A percentile compares a stretch with the other conserved stretches of the same genome.
phyloP scores from a whole-genome alignment of 352 stramenopile species.

The Globisporangium cystogenes region DNA sequence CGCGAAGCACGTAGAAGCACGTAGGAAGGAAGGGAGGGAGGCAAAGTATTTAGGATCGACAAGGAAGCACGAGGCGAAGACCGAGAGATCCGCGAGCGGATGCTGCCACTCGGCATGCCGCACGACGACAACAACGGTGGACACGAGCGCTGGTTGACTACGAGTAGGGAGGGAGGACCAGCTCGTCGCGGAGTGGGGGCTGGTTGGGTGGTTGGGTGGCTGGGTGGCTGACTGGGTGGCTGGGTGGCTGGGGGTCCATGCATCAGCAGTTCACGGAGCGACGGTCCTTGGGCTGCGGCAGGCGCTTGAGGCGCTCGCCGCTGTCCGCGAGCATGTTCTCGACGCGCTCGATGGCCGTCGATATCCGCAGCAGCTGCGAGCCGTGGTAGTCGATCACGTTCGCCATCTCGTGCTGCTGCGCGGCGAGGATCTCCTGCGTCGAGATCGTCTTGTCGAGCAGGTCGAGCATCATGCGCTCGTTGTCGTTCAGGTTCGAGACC shows the following conservation, averaged over 20 bases:
- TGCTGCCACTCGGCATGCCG: constrained; percentile 4
- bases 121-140: not conserved
- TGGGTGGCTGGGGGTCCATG: too few relatives aligned
- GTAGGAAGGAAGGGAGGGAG: not conserved
- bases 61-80: not conserved
- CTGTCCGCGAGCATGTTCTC: constrained; percentile 54
- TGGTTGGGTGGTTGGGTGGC: not conserved
- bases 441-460: constrained; percentile 75
- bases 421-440: constrained; percentile 70
- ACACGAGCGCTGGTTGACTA: not conserved
- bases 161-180: not conserved
- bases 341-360: constrained; percentile 60
- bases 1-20: too few relatives aligned
- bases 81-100: not conserved
- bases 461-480: constrained; percentile 69
- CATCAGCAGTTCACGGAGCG: constrained; percentile 10
- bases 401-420: constrained; percentile 71
- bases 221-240: not conserved
- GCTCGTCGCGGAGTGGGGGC: not conserved
- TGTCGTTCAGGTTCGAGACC: constrained; percentile 42
- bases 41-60: not conserved
- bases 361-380: constrained; percentile 59
- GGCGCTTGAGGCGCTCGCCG: constrained; percentile 21
- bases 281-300: constrained; percentile 7
- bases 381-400: constrained; percentile 59